Base-by-base conservation (phyloP, 306 rosid species). In the Macrotyloma uniflorum region DNA sequence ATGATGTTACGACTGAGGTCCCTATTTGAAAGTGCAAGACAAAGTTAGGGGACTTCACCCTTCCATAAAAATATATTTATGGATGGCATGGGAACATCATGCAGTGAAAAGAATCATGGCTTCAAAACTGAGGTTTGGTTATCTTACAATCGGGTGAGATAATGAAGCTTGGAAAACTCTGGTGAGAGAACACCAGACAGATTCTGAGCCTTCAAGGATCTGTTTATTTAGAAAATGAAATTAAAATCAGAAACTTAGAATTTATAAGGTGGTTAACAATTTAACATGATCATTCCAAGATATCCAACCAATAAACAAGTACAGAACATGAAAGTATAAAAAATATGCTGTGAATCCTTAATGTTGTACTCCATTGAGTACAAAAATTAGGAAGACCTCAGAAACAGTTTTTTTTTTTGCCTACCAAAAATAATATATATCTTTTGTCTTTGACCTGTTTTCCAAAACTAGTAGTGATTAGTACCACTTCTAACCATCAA, bases 1-100 rank as follows among this genome's bases (percentile, higher is more conserved):
- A 94, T 83, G 63, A 61, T 46, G 82, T 94, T 94, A 49, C 92
- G 88, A 80, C 97, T 90, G 68, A 94, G 87, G 77, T 94, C 98
- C 77, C 97, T 94, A 67, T 58, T 74, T 35, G 35, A 49, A 75
- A 70, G 63, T 63, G 54, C 67, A 62, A 63, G 35, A 62, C 45
- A 76, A 33, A 75, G 28, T 84, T 72, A 87, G 47, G 38, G 30
- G 22, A 18, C 24, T 50, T 68, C 59, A 58, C 46, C 62, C 35
- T 62, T 53, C 65, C 33, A 8, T 38, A 38, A 2, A 12, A 2
- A 38, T 38, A 38, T 10, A 70, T 53, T 33, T 49, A 18, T 20
- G 23, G 20, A 80, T 61, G 35, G 30, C 8, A 72, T 51, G 45
- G 24, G 36, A 33, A 75, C 24, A 47, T 62, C 59, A 70, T 43